Evolutionary conservation across 2,329 filamentous ascomycete species (phyloP).

Genomic region (Aureobasidium sp.): DNA sequence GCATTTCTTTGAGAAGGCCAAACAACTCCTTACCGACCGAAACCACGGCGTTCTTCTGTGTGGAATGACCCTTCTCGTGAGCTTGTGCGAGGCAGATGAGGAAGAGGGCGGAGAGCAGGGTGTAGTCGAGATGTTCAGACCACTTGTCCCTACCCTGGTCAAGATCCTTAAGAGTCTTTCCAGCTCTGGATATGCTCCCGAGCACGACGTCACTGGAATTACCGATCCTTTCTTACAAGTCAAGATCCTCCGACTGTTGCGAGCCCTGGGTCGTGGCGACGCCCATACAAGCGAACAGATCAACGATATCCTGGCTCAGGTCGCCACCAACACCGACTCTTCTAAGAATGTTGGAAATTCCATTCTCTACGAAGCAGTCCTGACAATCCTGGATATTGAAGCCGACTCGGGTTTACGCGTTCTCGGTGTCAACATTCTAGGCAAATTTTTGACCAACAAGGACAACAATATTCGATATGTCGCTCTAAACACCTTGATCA

Average conservation of each 20-base stretch:
- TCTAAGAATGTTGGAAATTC: conserved; percentile 98
- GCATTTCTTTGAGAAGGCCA: conserved; percentile 92
- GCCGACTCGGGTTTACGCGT: conserved; percentile 92
- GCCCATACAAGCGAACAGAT: conserved; percentile 87
- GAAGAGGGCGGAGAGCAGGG: conserved; percentile 84
- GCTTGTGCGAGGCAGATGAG: conserved; percentile 91
- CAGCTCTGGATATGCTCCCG: conserved; percentile 91
- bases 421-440: conserved; percentile 93
- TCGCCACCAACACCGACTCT: conserved; percentile 95
- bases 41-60: conserved; percentile 95
- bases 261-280: conserved; percentile 82
- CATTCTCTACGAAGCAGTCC: conserved; percentile 93
- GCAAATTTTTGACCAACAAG: conserved; percentile 95
- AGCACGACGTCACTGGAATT: conserved; percentile 96
- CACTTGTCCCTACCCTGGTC: conserved; percentile 76
- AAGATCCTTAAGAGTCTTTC: conserved; percentile 87
- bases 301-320: conserved; percentile 88
- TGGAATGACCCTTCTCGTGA: conserved; percentile 82
- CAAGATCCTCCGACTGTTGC: conserved; percentile 81
- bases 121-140: conserved; percentile 83
- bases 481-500: conserved; percentile 92
- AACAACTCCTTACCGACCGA: conserved; percentile 77
- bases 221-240: conserved; percentile 97
- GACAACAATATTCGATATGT: conserved; percentile 99
- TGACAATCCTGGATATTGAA: conserved; percentile 96